Conservation (phyloP, 140 eudicot genomes). For the Bidens hawaiensis region DNA sequence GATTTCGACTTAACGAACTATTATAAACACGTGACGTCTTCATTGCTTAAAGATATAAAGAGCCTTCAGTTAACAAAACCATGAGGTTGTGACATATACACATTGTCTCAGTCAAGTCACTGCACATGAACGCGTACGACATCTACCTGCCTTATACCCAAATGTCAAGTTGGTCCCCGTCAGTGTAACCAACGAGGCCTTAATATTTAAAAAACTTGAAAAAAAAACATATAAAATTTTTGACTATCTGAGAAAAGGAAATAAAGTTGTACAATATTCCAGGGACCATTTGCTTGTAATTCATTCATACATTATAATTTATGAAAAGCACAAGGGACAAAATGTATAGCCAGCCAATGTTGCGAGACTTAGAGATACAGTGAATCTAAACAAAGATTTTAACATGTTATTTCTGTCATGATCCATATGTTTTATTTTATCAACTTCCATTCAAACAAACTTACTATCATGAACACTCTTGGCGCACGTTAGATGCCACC, state of each 20-base stretch:
- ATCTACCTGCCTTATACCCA: too few relatives aligned
- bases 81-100: too few relatives aligned
- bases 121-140: too few relatives aligned
- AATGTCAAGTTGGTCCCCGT: background rate
- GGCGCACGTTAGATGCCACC: conserved; percentile 87
- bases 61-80: too few relatives aligned
- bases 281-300: background rate
- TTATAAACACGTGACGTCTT: too few relatives aligned
- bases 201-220: background rate
- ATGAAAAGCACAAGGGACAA: background rate
- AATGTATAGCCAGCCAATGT: conserved; percentile 14
- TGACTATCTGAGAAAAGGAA: background rate
- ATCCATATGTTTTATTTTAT: conserved; percentile 22
- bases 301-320: conserved; percentile 22
- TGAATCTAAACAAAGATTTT: conserved; percentile 24
- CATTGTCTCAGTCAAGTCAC: too few relatives aligned
- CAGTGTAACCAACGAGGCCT: background rate
- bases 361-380: conserved; percentile 15
- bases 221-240: background rate
- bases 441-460: background rate
- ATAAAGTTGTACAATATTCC: background rate
- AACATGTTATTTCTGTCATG: conserved; percentile 13
- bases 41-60: too few relatives aligned
- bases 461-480: conserved; percentile 39
- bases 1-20: too few relatives aligned